Conservation (phyloP, 2,329 filamentous ascomycete species). For the Curvularia hawaiiensis region DNA sequence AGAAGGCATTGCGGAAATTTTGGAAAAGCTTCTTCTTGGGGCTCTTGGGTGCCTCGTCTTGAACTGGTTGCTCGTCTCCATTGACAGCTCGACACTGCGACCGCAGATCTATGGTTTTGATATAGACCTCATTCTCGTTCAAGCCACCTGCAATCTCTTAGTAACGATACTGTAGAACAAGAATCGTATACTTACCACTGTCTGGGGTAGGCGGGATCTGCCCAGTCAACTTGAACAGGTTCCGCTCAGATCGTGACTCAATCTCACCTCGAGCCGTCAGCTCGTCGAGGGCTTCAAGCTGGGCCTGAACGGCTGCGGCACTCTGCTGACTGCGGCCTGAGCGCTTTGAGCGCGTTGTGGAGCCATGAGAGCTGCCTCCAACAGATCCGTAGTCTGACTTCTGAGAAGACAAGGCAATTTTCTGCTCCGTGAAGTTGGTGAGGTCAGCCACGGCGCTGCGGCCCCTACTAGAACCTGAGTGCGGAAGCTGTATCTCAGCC, state of each 20-base stretch:
- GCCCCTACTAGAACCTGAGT: slow-evolving; percentile 25
- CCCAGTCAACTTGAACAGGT: slow-evolving; percentile 41
- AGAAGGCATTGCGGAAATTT: slow-evolving; percentile 36
- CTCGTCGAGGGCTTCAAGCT: slow-evolving; percentile 30
- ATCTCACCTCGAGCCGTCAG: slow-evolving; percentile 48
- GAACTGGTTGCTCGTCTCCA: slow-evolving; percentile 15
- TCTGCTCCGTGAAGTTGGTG: slow-evolving; percentile 33
- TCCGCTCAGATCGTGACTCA: slow-evolving; percentile 48
- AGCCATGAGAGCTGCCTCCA: slow-evolving; percentile 20
- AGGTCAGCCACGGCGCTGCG: slow-evolving; percentile 28
- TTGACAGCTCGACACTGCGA: slow-evolving; percentile 24
- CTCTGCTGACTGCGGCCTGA: slow-evolving; percentile 28
- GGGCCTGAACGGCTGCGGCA: slow-evolving; percentile 16
- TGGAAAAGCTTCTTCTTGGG: slow-evolving; percentile 51
- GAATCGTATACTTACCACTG: slow-evolving; percentile 17
- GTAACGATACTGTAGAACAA: neutral
- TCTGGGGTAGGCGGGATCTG: slow-evolving; percentile 34
- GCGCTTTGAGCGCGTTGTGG: slow-evolving; percentile 31
- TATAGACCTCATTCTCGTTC: slow-evolving; percentile 20
- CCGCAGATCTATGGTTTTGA: slow-evolving; percentile 30
- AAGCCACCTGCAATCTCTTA: slow-evolving; percentile 5
- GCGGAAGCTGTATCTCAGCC: slow-evolving; percentile 15
- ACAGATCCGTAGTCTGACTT: slow-evolving; percentile 26
- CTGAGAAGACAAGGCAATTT: slow-evolving; percentile 25
- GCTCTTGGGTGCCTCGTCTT: slow-evolving; percentile 37